Evolutionary conservation across 805 yeast species (phyloP).

Genomic region (Saturnispora sekii): DNA sequence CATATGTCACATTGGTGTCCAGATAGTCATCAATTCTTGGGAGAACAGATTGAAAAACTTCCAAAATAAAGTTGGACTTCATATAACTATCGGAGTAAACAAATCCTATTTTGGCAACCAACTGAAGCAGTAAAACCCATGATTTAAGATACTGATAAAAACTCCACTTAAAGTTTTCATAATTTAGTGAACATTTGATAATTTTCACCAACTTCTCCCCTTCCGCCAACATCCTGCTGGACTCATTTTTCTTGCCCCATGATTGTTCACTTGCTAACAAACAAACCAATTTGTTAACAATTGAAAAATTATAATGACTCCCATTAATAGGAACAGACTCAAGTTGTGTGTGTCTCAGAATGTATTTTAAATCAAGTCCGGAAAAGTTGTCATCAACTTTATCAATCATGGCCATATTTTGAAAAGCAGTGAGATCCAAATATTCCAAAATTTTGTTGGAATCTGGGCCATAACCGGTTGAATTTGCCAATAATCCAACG

Average conservation of each 20-base stretch:
- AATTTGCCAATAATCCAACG: slow-evolving; percentile 42
- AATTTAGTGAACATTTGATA: slow-evolving; percentile 37
- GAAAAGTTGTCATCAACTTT: slow-evolving; percentile 29
- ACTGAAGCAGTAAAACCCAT: slow-evolving; percentile 76
- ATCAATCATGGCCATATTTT: slow-evolving; percentile 35
- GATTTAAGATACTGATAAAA: slow-evolving; percentile 62
- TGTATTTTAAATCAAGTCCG: slow-evolving; percentile 31
- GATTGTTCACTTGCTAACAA: slow-evolving; percentile 20
- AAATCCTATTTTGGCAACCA: slow-evolving; percentile 52
- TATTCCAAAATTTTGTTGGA: slow-evolving; percentile 61
- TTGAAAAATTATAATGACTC: slow-evolving; percentile 33
- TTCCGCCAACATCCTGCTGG: slow-evolving; percentile 11
- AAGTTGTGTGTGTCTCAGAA: slow-evolving; percentile 32
- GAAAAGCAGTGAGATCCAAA: slow-evolving; percentile 60
- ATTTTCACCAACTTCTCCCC: slow-evolving; percentile 27
- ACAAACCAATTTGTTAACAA: slow-evolving; percentile 26
- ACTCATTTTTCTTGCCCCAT: slow-evolving; percentile 14
- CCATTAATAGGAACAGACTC: slow-evolving; percentile 13
- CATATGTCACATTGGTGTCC: slow-evolving; percentile 51
- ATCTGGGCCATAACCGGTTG: slow-evolving; percentile 41
- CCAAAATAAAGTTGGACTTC: slow-evolving; percentile 60
- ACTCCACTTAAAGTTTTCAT: slow-evolving; percentile 35
- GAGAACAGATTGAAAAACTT: slow-evolving; percentile 62
- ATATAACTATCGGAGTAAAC: slow-evolving; percentile 30
- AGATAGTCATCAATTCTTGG: slow-evolving; percentile 73